Base-by-base conservation (phyloP, 768 basidiomycete species). In the Suillus weaverae region DNA sequence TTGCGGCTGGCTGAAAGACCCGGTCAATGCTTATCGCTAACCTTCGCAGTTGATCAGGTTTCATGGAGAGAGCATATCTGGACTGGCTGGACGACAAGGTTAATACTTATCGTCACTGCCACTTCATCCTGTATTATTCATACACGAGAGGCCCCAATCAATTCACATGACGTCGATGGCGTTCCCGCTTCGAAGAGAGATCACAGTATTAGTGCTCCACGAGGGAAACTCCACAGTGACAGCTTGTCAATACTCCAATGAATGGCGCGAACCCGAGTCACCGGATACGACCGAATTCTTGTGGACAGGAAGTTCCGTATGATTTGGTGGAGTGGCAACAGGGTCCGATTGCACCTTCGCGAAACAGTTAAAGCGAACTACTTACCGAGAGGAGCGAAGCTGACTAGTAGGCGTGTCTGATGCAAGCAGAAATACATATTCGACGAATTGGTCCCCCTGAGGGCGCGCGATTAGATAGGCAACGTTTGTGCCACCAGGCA, bases 121-220 rank as follows among this genome's bases (percentile, higher is more conserved):
- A 41, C 39, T 20, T 39, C 2, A 5, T 6, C 13, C 7, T 36
- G 22, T 22, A 22, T 26, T 20, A 30, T 16, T 22, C 22, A 32
- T 6, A 33, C 14, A 26, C 26, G 3, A 51, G 22, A 10, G n/a
- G 38, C 26, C 18, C 39, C 20, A 59, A 59, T 13, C 20, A 20
- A 41, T 59, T 30, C 57, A 7, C 16, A 59, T 59, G 57, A 59
- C 57, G 57, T 59, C n/a, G 30, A 41, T 18, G 39, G 20, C 33
- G 5, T 11, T 30, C 16, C 38, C 9, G 14, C 39, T 41, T 20
- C 39, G 10, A 41, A 8, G 26, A 59, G 39, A 32, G 2, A 20
- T 6, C 26, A 30, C 14, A 20, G n/a, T 39, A 16, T 18, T 59
- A 11, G n/a, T 59, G 38, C 26, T 59, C 38, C 38, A 41, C 57